Evolutionary conservation across 192 early-diverging fungal genomes (phyloP), one percentile per base, ranked within the genome.

Genomic region (Coemansia sp.): DNA sequence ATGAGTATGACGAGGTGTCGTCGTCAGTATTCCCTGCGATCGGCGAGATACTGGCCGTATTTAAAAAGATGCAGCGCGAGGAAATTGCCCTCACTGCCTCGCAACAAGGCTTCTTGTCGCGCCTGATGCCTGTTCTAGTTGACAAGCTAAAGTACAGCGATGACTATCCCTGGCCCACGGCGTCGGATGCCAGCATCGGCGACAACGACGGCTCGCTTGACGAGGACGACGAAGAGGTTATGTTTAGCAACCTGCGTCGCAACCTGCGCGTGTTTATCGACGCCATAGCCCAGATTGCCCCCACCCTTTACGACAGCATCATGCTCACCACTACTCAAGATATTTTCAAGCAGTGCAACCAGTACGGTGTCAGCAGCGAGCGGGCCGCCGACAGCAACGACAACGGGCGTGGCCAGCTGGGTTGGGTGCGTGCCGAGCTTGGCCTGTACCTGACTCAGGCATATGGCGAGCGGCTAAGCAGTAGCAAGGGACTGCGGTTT

Each of bases 101-200:
- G 18, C 67, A 70, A 39, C 66, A 70, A 53, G 64, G 50, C 33
- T 73, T 72, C 38, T 58, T 67, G 48, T 37, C 66, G n/a, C 64
- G 66, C 37, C 50, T 78, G 8, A 61, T 84, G 48, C 68, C 68
- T 14, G 84, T 86, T 0, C 73, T 95, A 35, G 84, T 93, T 12
- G 68, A 85, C 29, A 95, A 95, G 83, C 90, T 95, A 85, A 92
- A 93, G 80, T 95, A 93, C 62, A 84, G 91, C 75, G 89, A 92
- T 29, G 91, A 93, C 43, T 90, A 87, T 53, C 82, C 87, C 8
- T 91, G 86, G 84, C 76, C 76, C 2, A 38, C 56, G 35, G 41
- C 71, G 4, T 38, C 26, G 18, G 69, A 70, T 41, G 59, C 71
- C 6, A 61, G 52, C 6, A 43, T 50, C 1, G 63, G 63, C 53